Evolutionary conservation across 768 basidiomycete genomes (phyloP), one percentile per base, ranked within the genome.

Genomic region (Suillus discolor): DNA sequence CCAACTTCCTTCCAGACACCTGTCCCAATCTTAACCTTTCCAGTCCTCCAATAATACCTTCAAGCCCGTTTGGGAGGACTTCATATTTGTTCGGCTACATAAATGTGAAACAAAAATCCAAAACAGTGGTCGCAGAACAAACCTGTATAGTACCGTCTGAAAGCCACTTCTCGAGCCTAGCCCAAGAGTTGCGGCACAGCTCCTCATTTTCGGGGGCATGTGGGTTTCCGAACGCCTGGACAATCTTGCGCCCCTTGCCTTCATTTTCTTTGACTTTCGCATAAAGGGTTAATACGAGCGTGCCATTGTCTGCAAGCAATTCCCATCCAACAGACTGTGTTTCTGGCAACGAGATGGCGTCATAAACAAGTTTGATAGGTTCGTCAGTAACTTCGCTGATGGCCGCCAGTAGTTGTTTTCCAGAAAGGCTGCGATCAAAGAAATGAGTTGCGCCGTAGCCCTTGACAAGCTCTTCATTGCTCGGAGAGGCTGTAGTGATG

Each of bases 1-100:
- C 75, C 18, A 85, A 70, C 69, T 85, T 85, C 23, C 67, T 71
- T 4, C 79, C 83, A 25, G 81, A 83, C 28, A 84, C 74, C 64
- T 79, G 66, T 13, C 79, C 75, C 5, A 67, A 66, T 69, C 70
- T 72, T 68, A 85, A 54, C 65, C 71, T 71, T 51, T 78, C 72
- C 31, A 85, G 66, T 3, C 80, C 83, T 13, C 62, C 74, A 0
- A 65, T 54, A 12, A 85, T 75, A 9, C 78, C 83, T 9, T 68
- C 63, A 1, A 85, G 72, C 2, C 84, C 84, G 23, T 72, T 69
- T 0, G 79, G 75, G 13, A 85, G 70, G 16, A 82, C 71, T 67
- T 85, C 79, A 7, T 78, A 66, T 18, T 74, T 71, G 67, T 78
- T 79, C 1, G 84, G 82, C 82, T 80, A 53, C 25, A 68, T 3